phyloP scores from a whole-genome alignment of 306 rosid genomes.

The Luffa acutangula region DNA sequence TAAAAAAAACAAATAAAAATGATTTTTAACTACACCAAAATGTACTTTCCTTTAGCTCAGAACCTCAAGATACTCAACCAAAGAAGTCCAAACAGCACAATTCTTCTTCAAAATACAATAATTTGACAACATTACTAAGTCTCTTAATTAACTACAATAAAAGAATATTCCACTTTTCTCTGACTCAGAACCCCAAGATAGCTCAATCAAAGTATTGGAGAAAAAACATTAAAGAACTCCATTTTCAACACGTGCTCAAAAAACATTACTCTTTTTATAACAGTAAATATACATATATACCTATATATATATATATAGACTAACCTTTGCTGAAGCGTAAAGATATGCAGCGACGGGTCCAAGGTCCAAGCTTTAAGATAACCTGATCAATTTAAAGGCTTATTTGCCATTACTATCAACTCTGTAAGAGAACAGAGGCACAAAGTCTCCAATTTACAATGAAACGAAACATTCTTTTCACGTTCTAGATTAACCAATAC shows the following conservation, averaged over 20 bases:
- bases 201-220: neutral
- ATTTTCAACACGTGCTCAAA: neutral
- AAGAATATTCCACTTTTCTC: neutral
- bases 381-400: slow-evolving; percentile 42
- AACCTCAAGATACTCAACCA: too few species aligned
- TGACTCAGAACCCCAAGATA: neutral
- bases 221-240: neutral
- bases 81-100: too few species aligned
- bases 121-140: neutral
- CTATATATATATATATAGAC: neutral
- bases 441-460: slow-evolving; percentile 77
- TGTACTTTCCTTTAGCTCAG: too few species aligned
- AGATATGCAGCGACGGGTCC: slow-evolving; percentile 4
- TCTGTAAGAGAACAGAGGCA: slow-evolving; percentile 79
- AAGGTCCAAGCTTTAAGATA: slow-evolving; percentile 32
- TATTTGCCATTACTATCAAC: slow-evolving; percentile 43
- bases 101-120: neutral
- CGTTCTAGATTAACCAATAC: slow-evolving; percentile 50
- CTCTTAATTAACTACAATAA: neutral
- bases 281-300: neutral
- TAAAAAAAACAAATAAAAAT: too few species aligned
- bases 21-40: too few species aligned
- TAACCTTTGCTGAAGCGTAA: neutral
- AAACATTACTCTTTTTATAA: neutral
- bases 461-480: slow-evolving; percentile 41